Base-by-base conservation (phyloP, 2,329 filamentous ascomycete species). In the Clonostachys solani region DNA sequence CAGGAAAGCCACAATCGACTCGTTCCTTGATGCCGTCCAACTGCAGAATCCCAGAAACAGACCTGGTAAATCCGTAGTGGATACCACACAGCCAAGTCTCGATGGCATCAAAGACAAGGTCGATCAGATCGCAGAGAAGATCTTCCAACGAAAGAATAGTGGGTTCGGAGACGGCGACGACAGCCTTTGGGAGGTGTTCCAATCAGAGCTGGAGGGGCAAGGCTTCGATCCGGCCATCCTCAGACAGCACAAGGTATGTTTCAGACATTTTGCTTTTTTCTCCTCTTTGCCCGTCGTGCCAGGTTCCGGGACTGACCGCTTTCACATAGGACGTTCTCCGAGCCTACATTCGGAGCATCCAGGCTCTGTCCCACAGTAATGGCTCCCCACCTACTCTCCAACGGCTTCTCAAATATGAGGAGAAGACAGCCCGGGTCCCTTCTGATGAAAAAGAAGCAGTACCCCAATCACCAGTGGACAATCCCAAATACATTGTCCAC, bases 81-180 rank as follows among this genome's bases (percentile, higher is more conserved):
- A 69, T 38, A 57, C 68, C 36, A 60, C 64, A 42, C 67, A 60
- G 40, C 60, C 66, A 16, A 64, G 71, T 19, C 62, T 82, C 34
- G 75, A 83, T 48, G 58, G 60, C 8, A 81, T 84, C 56, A 77
- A 81, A 59, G 75, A 80, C 57, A 81, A 83, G 55, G 75, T 84
- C 33, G 80, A 85, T 54, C 62, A 63, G 33, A 75, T 84, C 51
- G 80, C 81, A 4, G 60, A 67, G 12, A 69, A 72, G 12, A 67
- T 84, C 19, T 76, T 75, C 44, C 66, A 67, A 12, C 67, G 69
- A 45, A 64, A 65, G 41, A 62, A 66, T 51, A 66, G 62, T 46
- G 65, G 62, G 46, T 59, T 64, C 49, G 56, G 69, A 46, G 50
- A 58, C 16, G 69, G 73, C 15, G 73, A 78, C 18, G 75, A 80